Conservation (phyloP, 441 rosid species). For the Pelargonium australe region DNA sequence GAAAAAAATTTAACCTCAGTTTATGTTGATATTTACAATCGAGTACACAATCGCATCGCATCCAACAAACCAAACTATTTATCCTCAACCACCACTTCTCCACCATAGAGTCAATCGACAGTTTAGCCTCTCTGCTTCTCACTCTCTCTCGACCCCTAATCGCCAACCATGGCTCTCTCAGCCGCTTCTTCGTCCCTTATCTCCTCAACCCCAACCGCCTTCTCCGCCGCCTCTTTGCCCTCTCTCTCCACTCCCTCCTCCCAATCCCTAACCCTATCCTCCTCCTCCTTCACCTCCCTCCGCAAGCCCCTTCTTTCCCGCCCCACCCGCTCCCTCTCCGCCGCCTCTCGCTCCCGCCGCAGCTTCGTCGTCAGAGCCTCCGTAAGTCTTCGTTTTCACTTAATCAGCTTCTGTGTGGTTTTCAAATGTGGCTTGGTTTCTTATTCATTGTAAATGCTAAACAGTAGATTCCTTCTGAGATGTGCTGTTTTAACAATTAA, state of each 20-base stretch:
- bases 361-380: slow-evolving; percentile 52
- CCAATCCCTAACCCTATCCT: slow-evolving; percentile 26
- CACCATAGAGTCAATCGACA: neutral
- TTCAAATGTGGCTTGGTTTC: no score
- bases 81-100: neutral
- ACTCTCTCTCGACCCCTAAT: neutral
- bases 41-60: no score
- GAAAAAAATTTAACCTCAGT: no score
- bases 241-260: slow-evolving; percentile 28
- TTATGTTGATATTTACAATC: no score
- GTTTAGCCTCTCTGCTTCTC: neutral
- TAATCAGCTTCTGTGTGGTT: no score
- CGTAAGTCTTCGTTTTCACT: slow-evolving; percentile 29
- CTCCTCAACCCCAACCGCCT: slow-evolving; percentile 32
- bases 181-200: slow-evolving; percentile 52
- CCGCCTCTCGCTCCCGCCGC: slow-evolving; percentile 34
- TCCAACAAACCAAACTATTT: no score
- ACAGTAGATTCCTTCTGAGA: no score
- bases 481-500: no score
- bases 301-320: slow-evolving; percentile 25
- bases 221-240: slow-evolving; percentile 22
- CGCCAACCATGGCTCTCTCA: slow-evolving; percentile 52
- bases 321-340: slow-evolving; percentile 31
- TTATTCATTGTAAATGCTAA: no score
- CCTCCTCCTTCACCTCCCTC: slow-evolving; percentile 36